Percentiles rank a stretch among this genome's conserved stretches.
Evolutionary conservation across 306 rosid species (phyloP).

Genomic region (cucumber (Cucumis sativus)): Cucumber_9930_V3 NC_026657.2:30958501-30959000

Average conservation of each 20-base stretch:
- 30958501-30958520: not conserved
- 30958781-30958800: not conserved
- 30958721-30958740: not conserved
- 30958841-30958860: not conserved
- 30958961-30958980: too few relatives aligned
- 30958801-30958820: not conserved
- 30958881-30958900: not conserved
- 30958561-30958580: constrained; percentile 71
- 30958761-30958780: not conserved
- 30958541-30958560: constrained; percentile 81
- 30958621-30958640: constrained; percentile 21
- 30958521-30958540: not conserved
- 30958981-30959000: too few relatives aligned
- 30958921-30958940: not conserved
- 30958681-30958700: constrained; percentile 19
- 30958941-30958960: too few relatives aligned
- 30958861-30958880: too few relatives aligned
- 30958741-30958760: not conserved
- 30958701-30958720: constrained; percentile 16
- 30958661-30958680: constrained; percentile 15
- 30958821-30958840: not conserved
- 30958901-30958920: too few relatives aligned
- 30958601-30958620: constrained; percentile 41
- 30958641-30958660: constrained; percentile 16
- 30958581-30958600: constrained; percentile 81